Base-by-base conservation (phyloP, 768 basidiomycete species). In the Psilocybe cubensis region DNA sequence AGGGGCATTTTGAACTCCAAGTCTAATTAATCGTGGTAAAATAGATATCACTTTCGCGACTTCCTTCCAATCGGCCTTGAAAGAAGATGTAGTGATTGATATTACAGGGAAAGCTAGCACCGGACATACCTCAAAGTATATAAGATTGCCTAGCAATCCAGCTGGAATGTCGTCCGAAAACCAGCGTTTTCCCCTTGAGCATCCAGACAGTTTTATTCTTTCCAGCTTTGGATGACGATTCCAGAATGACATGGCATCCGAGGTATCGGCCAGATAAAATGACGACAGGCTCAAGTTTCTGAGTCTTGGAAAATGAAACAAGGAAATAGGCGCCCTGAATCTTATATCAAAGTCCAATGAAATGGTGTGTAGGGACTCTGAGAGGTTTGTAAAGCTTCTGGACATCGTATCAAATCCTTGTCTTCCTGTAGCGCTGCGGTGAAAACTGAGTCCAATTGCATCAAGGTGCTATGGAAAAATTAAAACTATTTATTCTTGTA, bases 171-270 rank as follows among this genome's bases (percentile, higher is more conserved):
- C 27, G 14, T 29, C 23, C 2, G 12, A n/a, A 42, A 60, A 49
- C 43, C 54, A 56, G 11, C 5, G 18, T 3, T 25, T 49, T 2
- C 27, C 35, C n/a, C n/a, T n/a, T 4, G 29, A 12, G 11, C 28
- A 20, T 3, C 14, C 25, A 4, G 21, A n/a, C 12, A 58, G 25
- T 35, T 47, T 55, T 3, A 60, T 25, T n/a, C 21, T 41, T 41
- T 58, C 56, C 8, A 63, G 21, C 3, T 21, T 43, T 10, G 62
- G 55, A 50, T 63, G 62, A 3, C 62, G 59, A 18, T 43, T 35
- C 56, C 59, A 63, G 38, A 60, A 63, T 12, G 38, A 25, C 59
- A 58, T 63, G 12, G 59, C 52, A 27, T 25, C 48, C 45, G 44
- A 27, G 12, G 48, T n/a, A 17, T 42, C 24, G 25, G 45, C 18